A percentile compares a stretch with the other conserved stretches of the same genome.
These are phyloP conservation scores for Globisporangium yorkense DNA, from an alignment of 352 stramenopile species.

Conservation along the genomic window DNA sequence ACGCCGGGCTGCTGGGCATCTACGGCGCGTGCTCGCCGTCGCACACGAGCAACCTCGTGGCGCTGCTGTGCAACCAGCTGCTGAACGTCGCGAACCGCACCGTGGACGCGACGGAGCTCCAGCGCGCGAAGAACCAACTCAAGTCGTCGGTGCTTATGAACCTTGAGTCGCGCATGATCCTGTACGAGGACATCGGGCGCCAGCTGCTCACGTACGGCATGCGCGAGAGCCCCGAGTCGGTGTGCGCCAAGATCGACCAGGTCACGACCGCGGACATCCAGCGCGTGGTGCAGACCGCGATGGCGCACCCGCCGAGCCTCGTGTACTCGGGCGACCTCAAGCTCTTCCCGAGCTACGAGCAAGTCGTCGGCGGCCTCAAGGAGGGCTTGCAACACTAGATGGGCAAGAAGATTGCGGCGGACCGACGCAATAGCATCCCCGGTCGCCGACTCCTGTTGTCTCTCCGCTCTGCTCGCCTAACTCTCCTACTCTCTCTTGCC, in stretches of 20 bases:
- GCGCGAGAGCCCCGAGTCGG: constrained; percentile 83
- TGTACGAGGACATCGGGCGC: constrained; percentile 99
- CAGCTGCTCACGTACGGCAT: constrained; percentile 97
- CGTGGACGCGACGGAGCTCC: constrained; percentile 87
- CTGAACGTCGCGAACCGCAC: constrained; percentile 73
- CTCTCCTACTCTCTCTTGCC: constrained; percentile 20
- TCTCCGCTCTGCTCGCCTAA: neutral
- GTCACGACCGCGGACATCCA: constrained; percentile 85
- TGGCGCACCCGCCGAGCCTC: constrained; percentile 74
- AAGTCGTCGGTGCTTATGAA: constrained; percentile 99
- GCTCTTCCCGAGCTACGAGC: constrained; percentile 78
- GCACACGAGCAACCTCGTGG: constrained; percentile 90
- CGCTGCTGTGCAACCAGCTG: constrained; percentile 92
- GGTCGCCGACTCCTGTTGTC: neutral
- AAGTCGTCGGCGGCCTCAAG: constrained; percentile 67
- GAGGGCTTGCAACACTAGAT: constrained; percentile 40
- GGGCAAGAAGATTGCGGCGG: neutral
- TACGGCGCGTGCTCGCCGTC: constrained; percentile 81
- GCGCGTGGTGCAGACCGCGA: constrained; percentile 66
- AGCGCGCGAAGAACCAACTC: constrained; percentile 98
- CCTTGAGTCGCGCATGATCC: constrained; percentile 95
- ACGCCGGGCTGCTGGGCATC: constrained; percentile 95
- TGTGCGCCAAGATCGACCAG: constrained; percentile 86
- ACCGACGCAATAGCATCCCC: neutral
- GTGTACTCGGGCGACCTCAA: constrained; percentile 81